Evolutionary conservation across 163 green algal species (phyloP).

Genomic region (Chlorella variabilis): DNA sequence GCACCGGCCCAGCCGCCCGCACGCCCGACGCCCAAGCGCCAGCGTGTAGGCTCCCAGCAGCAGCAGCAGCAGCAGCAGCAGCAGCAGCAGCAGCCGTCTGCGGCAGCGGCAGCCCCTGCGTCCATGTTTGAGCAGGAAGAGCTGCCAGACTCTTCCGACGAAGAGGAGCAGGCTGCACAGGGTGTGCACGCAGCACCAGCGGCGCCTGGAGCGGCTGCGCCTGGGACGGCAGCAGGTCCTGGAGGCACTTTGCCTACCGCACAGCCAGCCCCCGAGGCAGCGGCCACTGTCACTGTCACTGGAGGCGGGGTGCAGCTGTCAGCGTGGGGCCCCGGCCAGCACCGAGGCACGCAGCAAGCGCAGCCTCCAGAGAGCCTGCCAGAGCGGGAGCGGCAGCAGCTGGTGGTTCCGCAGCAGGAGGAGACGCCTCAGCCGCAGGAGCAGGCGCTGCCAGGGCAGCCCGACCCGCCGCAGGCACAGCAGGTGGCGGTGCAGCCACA

Average conservation of each 20-base stretch:
- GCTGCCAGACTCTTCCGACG: not conserved
- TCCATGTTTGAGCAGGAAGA: constrained; percentile 3
- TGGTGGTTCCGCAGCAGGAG: no score
- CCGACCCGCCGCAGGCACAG: not conserved
- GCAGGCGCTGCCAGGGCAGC: not conserved
- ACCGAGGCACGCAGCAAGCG: not conserved
- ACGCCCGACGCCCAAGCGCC: not conserved
- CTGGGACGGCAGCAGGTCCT: not conserved
- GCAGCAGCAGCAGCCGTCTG: not conserved
- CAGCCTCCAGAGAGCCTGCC: not conserved
- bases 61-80: constrained; percentile 3
- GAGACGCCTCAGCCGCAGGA: no score
- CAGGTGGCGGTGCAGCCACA: not conserved
- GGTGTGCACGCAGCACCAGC: not conserved
- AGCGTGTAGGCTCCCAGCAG: not conserved
- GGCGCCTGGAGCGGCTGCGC: not conserved
- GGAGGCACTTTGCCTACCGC: no score
- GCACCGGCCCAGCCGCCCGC: not conserved
- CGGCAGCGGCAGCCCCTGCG: not conserved
- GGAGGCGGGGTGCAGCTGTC: no score
- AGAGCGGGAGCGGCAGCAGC: no score
- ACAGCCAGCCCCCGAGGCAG: no score
- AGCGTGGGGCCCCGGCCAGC: no score
- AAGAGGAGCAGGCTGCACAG: not conserved
- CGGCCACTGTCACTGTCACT: no score